A percentile compares a stretch with the other conserved stretches of the same genome.
Conservation (phyloP, 345 rosid species). For the Euphorbia lathyris region DNA sequence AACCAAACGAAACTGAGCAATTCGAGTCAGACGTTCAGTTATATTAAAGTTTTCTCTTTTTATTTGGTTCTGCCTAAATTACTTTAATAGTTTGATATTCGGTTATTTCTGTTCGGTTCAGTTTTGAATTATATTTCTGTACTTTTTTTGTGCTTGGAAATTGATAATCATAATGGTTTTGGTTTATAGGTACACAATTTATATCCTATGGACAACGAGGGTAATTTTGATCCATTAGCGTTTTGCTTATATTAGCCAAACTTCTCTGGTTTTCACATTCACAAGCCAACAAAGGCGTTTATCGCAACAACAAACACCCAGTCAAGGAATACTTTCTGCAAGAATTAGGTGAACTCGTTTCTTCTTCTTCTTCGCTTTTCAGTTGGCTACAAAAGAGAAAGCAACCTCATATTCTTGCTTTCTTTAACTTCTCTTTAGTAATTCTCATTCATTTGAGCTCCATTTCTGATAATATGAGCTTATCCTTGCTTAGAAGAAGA, state of each 20-base stretch:
- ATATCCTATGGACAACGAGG: background rate
- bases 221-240: background rate
- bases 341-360: background rate
- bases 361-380: background rate
- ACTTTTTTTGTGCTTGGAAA: background rate
- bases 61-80: too few species aligned
- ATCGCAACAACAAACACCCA: background rate
- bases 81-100: too few species aligned
- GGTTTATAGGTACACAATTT: background rate
- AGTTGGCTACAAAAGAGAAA: background rate
- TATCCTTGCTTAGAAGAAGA: constrained; percentile 19
- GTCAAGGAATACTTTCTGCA: background rate
- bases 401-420: background rate
- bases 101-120: background rate
- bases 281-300: background rate
- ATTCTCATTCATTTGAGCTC: background rate
- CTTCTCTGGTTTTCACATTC: background rate
- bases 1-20: too few species aligned
- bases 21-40: too few species aligned
- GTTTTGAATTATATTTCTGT: background rate
- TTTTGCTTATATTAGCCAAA: background rate
- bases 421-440: background rate
- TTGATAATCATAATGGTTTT: background rate
- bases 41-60: too few species aligned
- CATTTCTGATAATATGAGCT: constrained; percentile 21